These are phyloP conservation scores for Helenozyma rhizophorensis DNA, from an alignment of 805 yeast genomes.

Conservation along the genomic window DNA sequence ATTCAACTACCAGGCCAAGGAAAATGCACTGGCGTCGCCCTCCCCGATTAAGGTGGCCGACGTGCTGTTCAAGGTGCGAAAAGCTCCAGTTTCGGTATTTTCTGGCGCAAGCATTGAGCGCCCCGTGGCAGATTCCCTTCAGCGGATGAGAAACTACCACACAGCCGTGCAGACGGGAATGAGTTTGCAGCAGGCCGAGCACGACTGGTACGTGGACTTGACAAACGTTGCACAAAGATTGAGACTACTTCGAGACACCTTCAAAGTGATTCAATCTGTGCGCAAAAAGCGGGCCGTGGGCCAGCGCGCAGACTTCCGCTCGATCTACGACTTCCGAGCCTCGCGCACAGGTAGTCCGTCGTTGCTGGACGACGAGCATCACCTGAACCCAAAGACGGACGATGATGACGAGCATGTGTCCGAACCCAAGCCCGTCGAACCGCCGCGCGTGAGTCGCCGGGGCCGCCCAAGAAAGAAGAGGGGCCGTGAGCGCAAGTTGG, in stretches of 20 bases:
- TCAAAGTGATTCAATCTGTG: conserved; percentile 15
- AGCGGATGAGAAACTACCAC: conserved; percentile 5
- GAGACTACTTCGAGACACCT: conserved; percentile 15
- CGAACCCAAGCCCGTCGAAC: neutral
- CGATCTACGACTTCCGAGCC: conserved; percentile 6
- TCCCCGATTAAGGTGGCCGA: neutral
- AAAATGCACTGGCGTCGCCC: conserved; percentile 1
- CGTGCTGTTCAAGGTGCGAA: conserved; percentile 2
- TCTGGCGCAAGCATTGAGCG: conserved; percentile 7
- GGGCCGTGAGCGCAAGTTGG: conserved; percentile 10
- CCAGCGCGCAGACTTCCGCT: conserved; percentile 14
- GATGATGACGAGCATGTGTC: conserved; percentile 9
- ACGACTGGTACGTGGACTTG: conserved; percentile 13
- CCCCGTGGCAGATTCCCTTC: conserved; percentile 11
- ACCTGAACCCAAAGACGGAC: conserved; percentile 4
- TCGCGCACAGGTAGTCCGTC: conserved; percentile 11
- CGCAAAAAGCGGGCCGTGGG: conserved; percentile 17
- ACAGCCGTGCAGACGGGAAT: neutral
- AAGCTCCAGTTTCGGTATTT: conserved; percentile 5
- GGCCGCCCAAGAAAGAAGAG: conserved; percentile 15
- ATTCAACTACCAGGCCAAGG: conserved; percentile 4
- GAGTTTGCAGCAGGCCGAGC: conserved; percentile 3
- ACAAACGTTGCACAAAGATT: conserved; percentile 16
- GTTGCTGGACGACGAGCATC: conserved; percentile 13
- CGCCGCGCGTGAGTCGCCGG: conserved; percentile 10